A percentile compares a stretch with the other conserved stretches of the same genome.
phyloP scores from a whole-genome alignment of 164 flowering plant species.

The Vitis labrusca region DNA sequence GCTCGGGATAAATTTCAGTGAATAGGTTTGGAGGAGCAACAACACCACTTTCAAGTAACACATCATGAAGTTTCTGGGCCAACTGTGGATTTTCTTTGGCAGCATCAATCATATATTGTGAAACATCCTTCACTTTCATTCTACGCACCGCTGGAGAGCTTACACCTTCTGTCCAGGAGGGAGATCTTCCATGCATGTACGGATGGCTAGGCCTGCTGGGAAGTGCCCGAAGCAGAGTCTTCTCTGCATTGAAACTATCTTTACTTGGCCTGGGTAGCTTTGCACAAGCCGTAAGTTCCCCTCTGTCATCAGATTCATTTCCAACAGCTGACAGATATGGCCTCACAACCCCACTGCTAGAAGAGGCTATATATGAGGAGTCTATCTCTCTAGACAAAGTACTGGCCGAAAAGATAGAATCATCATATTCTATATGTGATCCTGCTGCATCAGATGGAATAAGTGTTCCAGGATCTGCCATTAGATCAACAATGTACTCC shows the following conservation, averaged over 20 bases:
- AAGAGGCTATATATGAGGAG: conserved; percentile 44
- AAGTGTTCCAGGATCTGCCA: conserved; percentile 96
- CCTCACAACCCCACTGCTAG: conserved; percentile 54
- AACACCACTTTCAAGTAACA: conserved; percentile 94
- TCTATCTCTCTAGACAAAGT: conserved; percentile 52
- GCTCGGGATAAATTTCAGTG: conserved; percentile 53
- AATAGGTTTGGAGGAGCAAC: conserved; percentile 86
- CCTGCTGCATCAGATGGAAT: conserved; percentile 88
- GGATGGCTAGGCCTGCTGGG: conserved; percentile 43
- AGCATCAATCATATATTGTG: conserved; percentile 95
- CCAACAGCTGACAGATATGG: conserved; percentile 31
- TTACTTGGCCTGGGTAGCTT: conserved; percentile 21
- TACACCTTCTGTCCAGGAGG: conserved; percentile 97
- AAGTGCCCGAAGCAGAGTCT: conserved; percentile 25
- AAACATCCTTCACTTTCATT: conserved; percentile 95
- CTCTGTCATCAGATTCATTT: conserved; percentile 31
- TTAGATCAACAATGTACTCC: conserved; percentile 95
- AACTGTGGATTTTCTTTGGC: conserved; percentile 95
- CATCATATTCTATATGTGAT: conserved; percentile 53
- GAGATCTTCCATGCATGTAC: conserved; percentile 72
- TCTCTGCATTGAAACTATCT: conserved; percentile 22
- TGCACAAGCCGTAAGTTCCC: conserved; percentile 17
- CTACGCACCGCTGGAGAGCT: conserved; percentile 82
- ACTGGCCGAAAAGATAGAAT: conserved; percentile 39
- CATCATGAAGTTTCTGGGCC: conserved; percentile 95